Evolutionary conservation across 345 rosid species (phyloP).

Genomic region (Salix arbutifolia): DNA sequence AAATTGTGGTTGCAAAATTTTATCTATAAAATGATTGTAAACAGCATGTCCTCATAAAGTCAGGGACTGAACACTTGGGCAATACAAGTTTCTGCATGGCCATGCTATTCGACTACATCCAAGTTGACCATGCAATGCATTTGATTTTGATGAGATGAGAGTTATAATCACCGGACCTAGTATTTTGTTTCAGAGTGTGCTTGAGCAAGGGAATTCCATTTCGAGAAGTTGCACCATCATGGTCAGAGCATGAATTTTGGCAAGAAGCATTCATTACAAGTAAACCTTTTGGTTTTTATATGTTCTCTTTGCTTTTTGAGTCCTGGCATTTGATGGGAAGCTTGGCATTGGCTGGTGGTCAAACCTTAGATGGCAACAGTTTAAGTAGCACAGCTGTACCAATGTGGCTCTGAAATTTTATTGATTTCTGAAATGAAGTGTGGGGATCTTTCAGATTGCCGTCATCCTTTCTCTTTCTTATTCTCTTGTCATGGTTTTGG

Average conservation of each 20-base stretch:
- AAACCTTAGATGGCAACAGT: background rate
- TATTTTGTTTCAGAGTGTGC: slow-evolving; percentile 16
- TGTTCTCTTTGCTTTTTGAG: background rate
- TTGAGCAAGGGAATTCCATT: slow-evolving; percentile 23
- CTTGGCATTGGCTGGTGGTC: background rate
- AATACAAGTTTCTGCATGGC: background rate
- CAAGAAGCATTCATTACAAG: slow-evolving; percentile 34
- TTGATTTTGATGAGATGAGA: background rate
- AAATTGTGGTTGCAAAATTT: background rate
- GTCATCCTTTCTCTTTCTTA: background rate
- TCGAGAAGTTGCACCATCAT: slow-evolving; percentile 30
- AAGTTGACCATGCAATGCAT: background rate
- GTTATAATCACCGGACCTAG: background rate
- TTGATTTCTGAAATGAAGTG: background rate
- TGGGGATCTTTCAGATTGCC: background rate
- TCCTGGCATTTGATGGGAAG: background rate
- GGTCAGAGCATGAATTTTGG: slow-evolving; percentile 24
- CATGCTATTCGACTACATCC: background rate
- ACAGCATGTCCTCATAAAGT: too few species aligned
- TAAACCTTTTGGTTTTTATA: background rate
- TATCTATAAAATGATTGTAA: too few species aligned
- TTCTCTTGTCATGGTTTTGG: background rate
- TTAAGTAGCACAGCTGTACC: background rate
- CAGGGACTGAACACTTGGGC: background rate
- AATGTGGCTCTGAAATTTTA: background rate